Conservation (phyloP, 73 alveolate genomes). For the Stentor coeruleus region DNA sequence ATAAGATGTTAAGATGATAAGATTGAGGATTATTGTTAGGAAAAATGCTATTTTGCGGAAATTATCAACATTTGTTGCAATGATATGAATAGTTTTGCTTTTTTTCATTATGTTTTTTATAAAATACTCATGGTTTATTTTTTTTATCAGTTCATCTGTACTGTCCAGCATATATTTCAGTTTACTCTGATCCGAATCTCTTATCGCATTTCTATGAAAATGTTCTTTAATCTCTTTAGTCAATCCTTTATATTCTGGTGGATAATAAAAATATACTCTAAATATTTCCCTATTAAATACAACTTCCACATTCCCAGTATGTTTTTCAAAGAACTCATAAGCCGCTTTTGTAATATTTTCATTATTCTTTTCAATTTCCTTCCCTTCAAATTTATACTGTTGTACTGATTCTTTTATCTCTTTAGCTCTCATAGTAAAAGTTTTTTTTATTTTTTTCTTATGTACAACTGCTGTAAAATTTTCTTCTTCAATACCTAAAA, state of each 20-base stretch:
- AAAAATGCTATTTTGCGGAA: slow-evolving; percentile 2
- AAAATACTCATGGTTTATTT: neutral
- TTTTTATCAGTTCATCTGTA: neutral
- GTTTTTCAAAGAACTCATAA: slow-evolving; percentile 36
- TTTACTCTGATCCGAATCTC: slow-evolving; percentile 17
- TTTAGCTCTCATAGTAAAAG: slow-evolving; percentile 19
- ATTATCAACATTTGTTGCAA: slow-evolving; percentile 1
- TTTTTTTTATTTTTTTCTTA: neutral
- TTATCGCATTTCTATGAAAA: neutral
- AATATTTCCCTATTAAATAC: slow-evolving; percentile 6
- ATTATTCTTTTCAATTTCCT: slow-evolving; percentile 9
- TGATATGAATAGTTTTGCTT: neutral
- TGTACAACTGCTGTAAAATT: neutral
- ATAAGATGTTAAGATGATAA: slow-evolving; percentile 13
- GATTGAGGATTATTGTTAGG: slow-evolving; percentile 4
- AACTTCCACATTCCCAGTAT: slow-evolving; percentile 40
- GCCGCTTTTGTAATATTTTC: slow-evolving; percentile 35
- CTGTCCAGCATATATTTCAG: neutral
- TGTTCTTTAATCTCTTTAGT: neutral
- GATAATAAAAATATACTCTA: neutral
- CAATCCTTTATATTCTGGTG: neutral
- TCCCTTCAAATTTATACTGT: slow-evolving; percentile 26
- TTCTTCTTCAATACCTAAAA: slow-evolving; percentile 29
- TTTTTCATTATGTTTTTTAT: neutral
- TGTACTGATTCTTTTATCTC: slow-evolving; percentile 26